These are phyloP conservation scores for Leptographium radiaticola DNA, from an alignment of 2,329 filamentous ascomycete genomes.

Conservation along the genomic window DNA sequence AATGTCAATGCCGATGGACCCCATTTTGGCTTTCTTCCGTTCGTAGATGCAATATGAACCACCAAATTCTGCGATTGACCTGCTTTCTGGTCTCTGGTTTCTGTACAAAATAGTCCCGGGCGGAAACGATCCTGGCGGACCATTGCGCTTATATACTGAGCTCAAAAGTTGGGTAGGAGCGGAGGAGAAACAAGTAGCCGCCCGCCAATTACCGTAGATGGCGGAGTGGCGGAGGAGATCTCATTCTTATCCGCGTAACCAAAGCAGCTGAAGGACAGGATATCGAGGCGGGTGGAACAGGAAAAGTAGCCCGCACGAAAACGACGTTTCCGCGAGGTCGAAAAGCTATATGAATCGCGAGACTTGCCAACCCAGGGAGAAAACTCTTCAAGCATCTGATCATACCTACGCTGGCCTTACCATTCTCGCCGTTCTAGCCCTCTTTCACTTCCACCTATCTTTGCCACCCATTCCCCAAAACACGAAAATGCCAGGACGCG, in stretches of 20 bases:
- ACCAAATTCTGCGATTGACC: no score
- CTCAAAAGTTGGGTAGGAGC: not conserved
- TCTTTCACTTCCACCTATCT: not conserved
- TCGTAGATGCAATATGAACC: not conserved
- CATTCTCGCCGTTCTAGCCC: no score
- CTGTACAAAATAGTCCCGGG: not conserved
- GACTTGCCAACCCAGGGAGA: not conserved
- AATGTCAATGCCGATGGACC: conserved; percentile 5
- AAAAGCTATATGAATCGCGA: not conserved
- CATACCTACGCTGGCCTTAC: no score
- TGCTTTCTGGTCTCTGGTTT: no score
- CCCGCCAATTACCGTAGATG: not conserved
- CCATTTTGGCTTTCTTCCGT: conserved; percentile 2
- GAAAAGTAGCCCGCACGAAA: not conserved
- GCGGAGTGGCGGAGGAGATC: not conserved
- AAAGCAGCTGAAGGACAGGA: not conserved
- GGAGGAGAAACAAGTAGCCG: not conserved
- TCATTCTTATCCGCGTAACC: not conserved
- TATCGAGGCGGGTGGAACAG: not conserved
- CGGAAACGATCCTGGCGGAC: not conserved
- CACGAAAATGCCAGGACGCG: conserved; percentile 5
- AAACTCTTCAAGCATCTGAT: no score
- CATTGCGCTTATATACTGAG: not conserved
- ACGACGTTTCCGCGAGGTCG: no score
- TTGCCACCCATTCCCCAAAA: not conserved